Base-by-base conservation (phyloP, 1,284 basidiomycete genomes). In the Malassezia globosa region DNA sequence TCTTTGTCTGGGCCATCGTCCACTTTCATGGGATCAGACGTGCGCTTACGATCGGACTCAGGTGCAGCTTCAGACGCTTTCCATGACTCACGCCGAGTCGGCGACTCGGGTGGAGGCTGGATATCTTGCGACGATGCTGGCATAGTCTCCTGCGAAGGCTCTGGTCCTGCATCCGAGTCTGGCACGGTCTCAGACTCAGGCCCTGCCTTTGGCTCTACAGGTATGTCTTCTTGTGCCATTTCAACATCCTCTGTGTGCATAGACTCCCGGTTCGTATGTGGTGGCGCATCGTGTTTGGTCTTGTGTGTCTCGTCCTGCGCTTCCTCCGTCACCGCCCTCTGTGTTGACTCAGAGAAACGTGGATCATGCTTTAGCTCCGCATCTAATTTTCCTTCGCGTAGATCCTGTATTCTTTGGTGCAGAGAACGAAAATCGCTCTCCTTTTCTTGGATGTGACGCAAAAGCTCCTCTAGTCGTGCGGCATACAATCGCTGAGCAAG, bases 401-500 rank as follows among this genome's bases (percentile, higher is more conserved):
- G 51, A 38, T 58, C 56, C 41, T 61, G 56, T 23, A 64, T 58
- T 49, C 56, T 54, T 24, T 45, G 44, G 27, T 58, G 55, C 6
- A 59, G 36, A 16, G 13, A 34, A 36, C 51, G 38, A 46, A 65
- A 68, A 37, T 51, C 46, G 27, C 55, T 41, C 44, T 68, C 64
- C 48, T 64, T 62, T 24, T 58, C 55, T 21, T 33, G 35, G 39
- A 68, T 59, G 36, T 58, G 46, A 19, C 61, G 58, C 21, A 58
- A 58, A 13, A 69, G 43, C 45, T 67, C 58, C 36, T 59, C 56
- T 35, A 69, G 50, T 7, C 64, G 46, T 36, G 65, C 63, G 6
- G 61, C 66, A 31, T 67, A 69, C 7, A 69, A 45, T n/a, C 57
- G 38, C 36, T 66, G 63, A 0, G 64, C 64, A 7, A 69, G 55